Evolutionary conservation across 805 yeast genomes (phyloP), one percentile per base, ranked within the genome.

Genomic region (Lipomyces chichibuensis): DNA sequence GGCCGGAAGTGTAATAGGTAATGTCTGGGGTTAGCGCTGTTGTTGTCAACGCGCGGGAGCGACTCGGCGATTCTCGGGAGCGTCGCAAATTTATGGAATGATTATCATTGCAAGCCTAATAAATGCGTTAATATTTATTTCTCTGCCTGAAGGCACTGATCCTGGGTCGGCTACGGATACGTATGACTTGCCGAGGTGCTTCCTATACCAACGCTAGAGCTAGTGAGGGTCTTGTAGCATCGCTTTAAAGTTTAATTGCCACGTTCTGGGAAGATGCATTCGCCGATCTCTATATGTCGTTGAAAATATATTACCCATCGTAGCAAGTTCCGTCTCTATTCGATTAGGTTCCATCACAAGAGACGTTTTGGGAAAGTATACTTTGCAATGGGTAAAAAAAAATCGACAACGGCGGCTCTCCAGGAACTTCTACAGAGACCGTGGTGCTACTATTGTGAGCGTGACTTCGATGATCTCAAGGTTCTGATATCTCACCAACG

Each of bases 371-470:
- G 43, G 17, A 37, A 13, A 37, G 0, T 7, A n/a, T 43, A 43
- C n/a, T 25, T 23, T 23, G 37, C 6, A 25, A 69, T 69, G 72
- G 72, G 60, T 27, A 67, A 67, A 32, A 66, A 64, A 63, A 66
- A 69, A 59, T 65, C 69, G 35, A 63, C 69, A 33, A 57, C 61
- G 13, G 65, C 71, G 13, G 57, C 43, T 46, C 57, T 62, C 17
- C 61, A 60, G 20, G 54, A 64, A 27, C 63, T 72, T 55, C 67
- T 72, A 17, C 66, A 68, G 23, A 63, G 71, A 27, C 74, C 74
- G 8, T 72, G 74, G 74, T 72, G 74, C 57, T 72, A 67, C 46
- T 72, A 72, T 59, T 72, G 74, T 56, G 74, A 72, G 29, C 66
- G 74, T n/a, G 70, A 65, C 43, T 72, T 72, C 57, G 74, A 72